A percentile compares a stretch with the other conserved stretches of the same genome.
Conservation (phyloP, 1,284 basidiomycete genomes). For the Sanguinoderma infundibulare region DNA sequence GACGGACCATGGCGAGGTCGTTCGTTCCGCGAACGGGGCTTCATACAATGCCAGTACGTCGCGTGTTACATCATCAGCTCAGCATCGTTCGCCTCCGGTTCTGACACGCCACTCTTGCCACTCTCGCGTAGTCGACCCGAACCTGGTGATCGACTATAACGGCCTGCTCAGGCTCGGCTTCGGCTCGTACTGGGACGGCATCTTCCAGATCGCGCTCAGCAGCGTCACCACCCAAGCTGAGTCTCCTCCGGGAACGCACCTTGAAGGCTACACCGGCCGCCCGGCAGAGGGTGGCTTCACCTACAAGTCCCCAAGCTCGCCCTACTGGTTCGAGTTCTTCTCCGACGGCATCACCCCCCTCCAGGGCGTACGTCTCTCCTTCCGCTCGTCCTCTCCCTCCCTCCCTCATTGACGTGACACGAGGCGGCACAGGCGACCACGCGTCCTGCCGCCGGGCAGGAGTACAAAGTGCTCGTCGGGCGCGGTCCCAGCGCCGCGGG, state of each 20-base stretch:
- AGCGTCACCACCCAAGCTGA: neutral
- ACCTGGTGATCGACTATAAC: constrained; percentile 11
- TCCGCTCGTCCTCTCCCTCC: neutral
- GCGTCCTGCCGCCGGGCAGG: constrained; percentile 31
- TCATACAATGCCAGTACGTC: constrained; percentile 35
- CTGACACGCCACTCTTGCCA: neutral
- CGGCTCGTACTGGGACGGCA: constrained; percentile 14
- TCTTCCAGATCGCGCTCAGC: constrained; percentile 8
- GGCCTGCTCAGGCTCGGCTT: constrained; percentile 12
- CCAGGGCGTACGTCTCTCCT: constrained; percentile 1
- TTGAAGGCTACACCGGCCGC: constrained; percentile 4
- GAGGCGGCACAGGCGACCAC: constrained; percentile 11
- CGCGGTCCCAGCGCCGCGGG: constrained; percentile 32
- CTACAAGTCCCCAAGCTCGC: constrained; percentile 6
- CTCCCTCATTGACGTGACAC: neutral
- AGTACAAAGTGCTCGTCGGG: constrained; percentile 35
- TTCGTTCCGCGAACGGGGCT: constrained; percentile 32
- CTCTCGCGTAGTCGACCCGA: constrained; percentile 15
- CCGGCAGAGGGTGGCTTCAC: constrained; percentile 4
- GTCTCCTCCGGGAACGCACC: neutral
- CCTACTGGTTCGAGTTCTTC: constrained; percentile 8
- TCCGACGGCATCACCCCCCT: constrained; percentile 11
- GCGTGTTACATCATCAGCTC: neutral
- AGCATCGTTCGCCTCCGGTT: neutral
- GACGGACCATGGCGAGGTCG: constrained; percentile 39